Conservation (phyloP, 805 yeast species). For the Wickerhamiella musiphila region DNA sequence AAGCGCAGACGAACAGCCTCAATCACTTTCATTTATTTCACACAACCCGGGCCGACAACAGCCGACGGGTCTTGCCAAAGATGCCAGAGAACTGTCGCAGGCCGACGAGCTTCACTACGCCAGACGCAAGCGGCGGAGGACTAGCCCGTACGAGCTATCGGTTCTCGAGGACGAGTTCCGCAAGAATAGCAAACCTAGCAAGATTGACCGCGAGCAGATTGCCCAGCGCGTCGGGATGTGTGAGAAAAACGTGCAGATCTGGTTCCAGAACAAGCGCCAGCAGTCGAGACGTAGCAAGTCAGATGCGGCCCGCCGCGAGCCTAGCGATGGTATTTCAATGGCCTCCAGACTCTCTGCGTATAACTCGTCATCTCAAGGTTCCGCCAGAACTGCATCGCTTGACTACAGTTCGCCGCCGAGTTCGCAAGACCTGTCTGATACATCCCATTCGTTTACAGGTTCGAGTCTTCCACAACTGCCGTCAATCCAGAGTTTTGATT, state of each 20-base stretch:
- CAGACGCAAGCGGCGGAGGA: slow-evolving; percentile 87
- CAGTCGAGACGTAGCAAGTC: slow-evolving; percentile 27
- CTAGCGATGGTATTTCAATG: background rate
- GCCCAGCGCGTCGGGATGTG: slow-evolving; percentile 77
- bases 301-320: background rate
- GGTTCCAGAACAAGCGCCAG: slow-evolving; percentile 96
- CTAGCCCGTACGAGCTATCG: slow-evolving; percentile 71
- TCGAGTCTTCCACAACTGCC: too few relatives aligned
- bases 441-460: too few relatives aligned
- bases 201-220: slow-evolving; percentile 54
- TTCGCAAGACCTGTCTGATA: too few relatives aligned
- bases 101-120: slow-evolving; percentile 88
- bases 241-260: slow-evolving; percentile 94
- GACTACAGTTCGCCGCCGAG: too few relatives aligned
- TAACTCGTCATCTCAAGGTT: background rate
- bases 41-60: slow-evolving; percentile 87
- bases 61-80: too few relatives aligned
- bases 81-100: too few relatives aligned
- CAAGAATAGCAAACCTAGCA: slow-evolving; percentile 65
- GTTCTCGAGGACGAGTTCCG: slow-evolving; percentile 69
- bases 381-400: background rate
- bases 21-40: slow-evolving; percentile 73
- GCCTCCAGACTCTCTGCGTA: slow-evolving; percentile 1
- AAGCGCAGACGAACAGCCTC: too few relatives aligned
- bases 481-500: too few relatives aligned